Evolutionary conservation across 345 rosid species (phyloP), one percentile per base, ranked within the genome.

Genomic region (Barbarea vulgaris): DNA sequence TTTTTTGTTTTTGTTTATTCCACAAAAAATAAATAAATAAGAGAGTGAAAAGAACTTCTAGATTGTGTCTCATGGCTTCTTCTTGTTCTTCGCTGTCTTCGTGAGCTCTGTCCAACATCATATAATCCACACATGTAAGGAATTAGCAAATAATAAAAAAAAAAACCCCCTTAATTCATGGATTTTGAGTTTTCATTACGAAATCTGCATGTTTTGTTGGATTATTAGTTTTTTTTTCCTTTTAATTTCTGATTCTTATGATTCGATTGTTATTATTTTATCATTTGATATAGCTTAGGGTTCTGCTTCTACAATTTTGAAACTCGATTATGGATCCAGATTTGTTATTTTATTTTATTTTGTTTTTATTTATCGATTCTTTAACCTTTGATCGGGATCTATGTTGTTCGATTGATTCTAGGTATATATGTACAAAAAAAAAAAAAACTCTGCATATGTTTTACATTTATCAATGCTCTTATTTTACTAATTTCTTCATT

Each of bases 301-400:
- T 77, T 65, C 42, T 25, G 55, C 59, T 51, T 54, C 67, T 57
- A 78, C 28, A 56, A 62, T 74, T 76, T 79, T 69, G 27, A 67
- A 56, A 60, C 82, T 72, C 83, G 75, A 58, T 64, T 36, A 70
- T 74, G 64, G 71, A 77, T 80, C 73, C 84, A 77, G 64, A 72
- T 71, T 71, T 54, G 9, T 31, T 50, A 39, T 62, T 44, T 17
- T 42, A 21, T 17, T 47, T 37, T 12, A 28, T 28, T 2, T 2
- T n/a, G n/a, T n/a, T n/a, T 21, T 13, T 6, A 15, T 44, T 8
- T 47, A 42, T 70, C 65, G 71, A 62, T 44, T 63, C 10, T 62
- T 81, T 87, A 76, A 76, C 79, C 81, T 62, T 83, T 80, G 86
- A 81, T 88, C 79, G 97, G 93, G 95, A 94, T 91, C 95, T 82